phyloP scores from a whole-genome alignment of 2,329 filamentous ascomycete genomes.

The Neofusicoccum umdonicola region DNA sequence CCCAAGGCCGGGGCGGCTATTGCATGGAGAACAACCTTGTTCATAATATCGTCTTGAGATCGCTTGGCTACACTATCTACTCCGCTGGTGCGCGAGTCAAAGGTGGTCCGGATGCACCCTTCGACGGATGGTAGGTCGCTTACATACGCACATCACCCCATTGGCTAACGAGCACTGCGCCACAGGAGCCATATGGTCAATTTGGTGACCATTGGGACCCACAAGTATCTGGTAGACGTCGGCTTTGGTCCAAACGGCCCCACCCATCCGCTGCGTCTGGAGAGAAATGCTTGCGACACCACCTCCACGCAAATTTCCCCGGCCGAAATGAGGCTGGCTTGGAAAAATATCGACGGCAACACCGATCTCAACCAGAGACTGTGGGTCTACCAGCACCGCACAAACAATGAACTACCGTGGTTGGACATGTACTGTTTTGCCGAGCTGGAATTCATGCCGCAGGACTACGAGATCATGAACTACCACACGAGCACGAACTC shows the following conservation, averaged over 20 bases:
- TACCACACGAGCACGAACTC: constrained; percentile 34
- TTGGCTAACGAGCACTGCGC: not conserved
- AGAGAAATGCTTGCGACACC: constrained; percentile 23
- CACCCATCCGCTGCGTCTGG: constrained; percentile 37
- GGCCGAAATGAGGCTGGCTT: constrained; percentile 32
- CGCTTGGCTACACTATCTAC: constrained; percentile 49
- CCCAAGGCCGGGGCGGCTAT: constrained; percentile 54
- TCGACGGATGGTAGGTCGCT: constrained; percentile 30
- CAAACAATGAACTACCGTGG: constrained; percentile 50
- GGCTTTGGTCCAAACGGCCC: constrained; percentile 43
- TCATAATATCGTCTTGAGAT: constrained; percentile 51
- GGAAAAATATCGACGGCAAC: constrained; percentile 32
- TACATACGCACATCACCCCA: constrained; percentile 11
- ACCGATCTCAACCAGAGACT: constrained; percentile 38
- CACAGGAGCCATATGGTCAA: constrained; percentile 46
- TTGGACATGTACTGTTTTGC: constrained; percentile 63
- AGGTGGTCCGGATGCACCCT: constrained; percentile 20
- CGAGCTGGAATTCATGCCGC: constrained; percentile 36
- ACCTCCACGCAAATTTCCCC: constrained; percentile 29
- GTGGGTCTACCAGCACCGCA: constrained; percentile 44
- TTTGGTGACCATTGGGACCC: constrained; percentile 38
- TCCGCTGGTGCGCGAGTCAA: constrained; percentile 43
- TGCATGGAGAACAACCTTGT: constrained; percentile 61
- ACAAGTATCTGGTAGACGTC: constrained; percentile 42
- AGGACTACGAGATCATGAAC: constrained; percentile 34